Base-by-base conservation (phyloP, 257 asterid species). In the Scutellaria minor region DNA sequence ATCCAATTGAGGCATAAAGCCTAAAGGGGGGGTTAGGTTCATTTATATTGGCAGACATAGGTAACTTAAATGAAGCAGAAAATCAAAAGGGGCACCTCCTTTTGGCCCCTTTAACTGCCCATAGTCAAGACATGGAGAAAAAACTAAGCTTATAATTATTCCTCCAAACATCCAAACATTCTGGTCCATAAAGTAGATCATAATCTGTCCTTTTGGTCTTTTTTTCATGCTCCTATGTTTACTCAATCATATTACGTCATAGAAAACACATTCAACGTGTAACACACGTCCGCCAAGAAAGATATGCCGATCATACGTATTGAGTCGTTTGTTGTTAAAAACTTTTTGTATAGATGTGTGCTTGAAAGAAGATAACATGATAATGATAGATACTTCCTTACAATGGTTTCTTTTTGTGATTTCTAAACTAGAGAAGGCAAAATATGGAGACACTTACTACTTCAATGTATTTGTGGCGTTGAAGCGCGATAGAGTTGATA, bases 401-500 rank as follows among this genome's bases (percentile, higher is more conserved):
- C 56, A 14, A 13, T 9, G 62, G 39, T 40, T 59, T 68, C 51
- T 73, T 65, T 65, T 13, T 48, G 42, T 24, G 47, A 71, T 48
- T 45, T 22, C 69, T 58, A 75, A 56, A 78, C 74, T 59, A 71
- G 54, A 39, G 14, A 46, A 41, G 42, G 60, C n/a, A 47, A 67
- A 45, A 10, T 64, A 69, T 22, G 58, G 74, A 41, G 51, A 74
- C 79, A 15, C 51, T 66, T 71, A 69, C 88, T 82, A 86, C 88
- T 92, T 83, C 52, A 69, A 66, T n/a, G 51, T 54, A 73, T 66
- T 83, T 37, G 40, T 63, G 71, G 68, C 71, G 84, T 75, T 70
- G 78, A 82, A 75, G 56, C 83, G 90, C 15, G 79, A 81, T 70
- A 92, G 71, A 52, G 84, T 83, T 47, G 87, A 78, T 46, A 82